phyloP scores from a whole-genome alignment of 176 grass and related monocot genomes.

The Typha latifolia region DNA sequence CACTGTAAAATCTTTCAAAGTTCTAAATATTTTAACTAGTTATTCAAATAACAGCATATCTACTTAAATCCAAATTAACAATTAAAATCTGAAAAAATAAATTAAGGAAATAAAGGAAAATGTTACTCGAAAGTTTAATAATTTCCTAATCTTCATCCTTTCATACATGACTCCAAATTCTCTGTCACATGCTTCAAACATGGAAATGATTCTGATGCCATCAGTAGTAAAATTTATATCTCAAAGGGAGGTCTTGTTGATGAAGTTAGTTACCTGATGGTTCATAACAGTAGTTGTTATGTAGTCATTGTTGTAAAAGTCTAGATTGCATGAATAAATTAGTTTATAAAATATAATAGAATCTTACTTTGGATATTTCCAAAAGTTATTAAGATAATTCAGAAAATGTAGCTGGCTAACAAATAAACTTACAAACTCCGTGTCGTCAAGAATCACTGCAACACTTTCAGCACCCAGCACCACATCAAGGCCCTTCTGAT shows the following conservation, averaged over 20 bases:
- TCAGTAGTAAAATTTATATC: neutral
- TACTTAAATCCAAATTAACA: too few relatives aligned
- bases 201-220: too few relatives aligned
- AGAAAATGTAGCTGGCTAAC: neutral
- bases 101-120: too few relatives aligned
- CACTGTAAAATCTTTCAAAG: too few relatives aligned
- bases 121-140: too few relatives aligned
- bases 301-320: neutral
- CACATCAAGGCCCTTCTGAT: conserved; percentile 95
- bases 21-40: too few relatives aligned
- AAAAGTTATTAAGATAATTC: neutral
- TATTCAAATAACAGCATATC: too few relatives aligned
- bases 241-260: neutral
- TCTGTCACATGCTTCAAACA: too few relatives aligned
- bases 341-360: neutral
- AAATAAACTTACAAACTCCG: conserved; percentile 55
- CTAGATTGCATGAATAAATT: neutral
- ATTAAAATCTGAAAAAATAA: too few relatives aligned
- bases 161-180: too few relatives aligned
- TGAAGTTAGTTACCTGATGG: too few relatives aligned
- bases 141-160: too few relatives aligned
- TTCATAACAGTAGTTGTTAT: neutral
- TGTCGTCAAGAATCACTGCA: conserved; percentile 91
- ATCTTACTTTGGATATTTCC: neutral
- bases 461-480: conserved; percentile 74